Conservation (phyloP, 176 grass and related monocot genomes). For the Carex cristatella region DNA sequence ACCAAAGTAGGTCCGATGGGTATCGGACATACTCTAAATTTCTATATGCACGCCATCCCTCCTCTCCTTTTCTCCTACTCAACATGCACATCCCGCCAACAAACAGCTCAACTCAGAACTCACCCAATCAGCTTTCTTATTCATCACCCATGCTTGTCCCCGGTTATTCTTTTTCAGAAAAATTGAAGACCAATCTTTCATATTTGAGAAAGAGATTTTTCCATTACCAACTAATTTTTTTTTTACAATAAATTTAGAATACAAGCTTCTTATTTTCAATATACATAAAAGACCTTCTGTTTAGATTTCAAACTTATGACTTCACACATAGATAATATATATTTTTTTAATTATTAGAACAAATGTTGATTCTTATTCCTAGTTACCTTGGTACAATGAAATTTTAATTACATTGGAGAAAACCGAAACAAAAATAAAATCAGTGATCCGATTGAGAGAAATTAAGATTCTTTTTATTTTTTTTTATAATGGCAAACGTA, state of each 20-base stretch:
- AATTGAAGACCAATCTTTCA: too few relatives aligned
- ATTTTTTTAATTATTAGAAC: too few relatives aligned
- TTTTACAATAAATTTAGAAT: too few relatives aligned
- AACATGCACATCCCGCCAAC: constrained; percentile 9
- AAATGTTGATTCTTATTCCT: background rate
- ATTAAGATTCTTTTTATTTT: background rate
- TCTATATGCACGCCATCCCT: background rate
- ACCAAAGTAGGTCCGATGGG: too few relatives aligned
- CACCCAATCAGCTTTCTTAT: background rate
- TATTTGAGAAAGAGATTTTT: too few relatives aligned
- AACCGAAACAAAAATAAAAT: background rate
- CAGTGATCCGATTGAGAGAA: background rate
- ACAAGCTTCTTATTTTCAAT: too few relatives aligned
- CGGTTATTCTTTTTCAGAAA: background rate
- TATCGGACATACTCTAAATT: too few relatives aligned
- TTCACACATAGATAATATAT: too few relatives aligned
- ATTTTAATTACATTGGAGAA: background rate
- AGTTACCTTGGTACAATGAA: too few relatives aligned
- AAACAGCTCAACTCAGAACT: constrained; percentile 4
- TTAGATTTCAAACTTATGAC: too few relatives aligned
- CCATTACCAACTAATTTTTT: too few relatives aligned
- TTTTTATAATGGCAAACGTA: background rate
- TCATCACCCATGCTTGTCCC: background rate
- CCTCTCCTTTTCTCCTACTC: background rate
- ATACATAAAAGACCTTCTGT: too few relatives aligned